A percentile compares a stretch with the other conserved stretches of the same genome.
Evolutionary conservation across 495 filamentous ascomycete genomes (phyloP).

Genomic region (Tuber borchii): DNA sequence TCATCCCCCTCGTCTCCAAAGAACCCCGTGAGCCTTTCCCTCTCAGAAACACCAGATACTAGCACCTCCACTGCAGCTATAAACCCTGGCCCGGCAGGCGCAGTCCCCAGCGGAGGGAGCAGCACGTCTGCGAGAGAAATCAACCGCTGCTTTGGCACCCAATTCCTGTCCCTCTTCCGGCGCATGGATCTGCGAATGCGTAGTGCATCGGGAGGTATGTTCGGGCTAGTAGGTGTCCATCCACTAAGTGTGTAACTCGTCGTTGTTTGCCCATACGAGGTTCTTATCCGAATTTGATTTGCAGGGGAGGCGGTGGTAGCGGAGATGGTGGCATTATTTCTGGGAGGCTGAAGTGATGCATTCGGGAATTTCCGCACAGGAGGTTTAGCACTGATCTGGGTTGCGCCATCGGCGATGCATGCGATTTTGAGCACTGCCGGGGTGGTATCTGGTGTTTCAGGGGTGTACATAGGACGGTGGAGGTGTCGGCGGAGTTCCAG

Average conservation of each 20-base stretch:
- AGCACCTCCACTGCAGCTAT: conserved; percentile 21
- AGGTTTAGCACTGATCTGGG: conserved; percentile 28
- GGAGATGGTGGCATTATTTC: not conserved
- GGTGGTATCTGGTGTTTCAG: conserved; percentile 5
- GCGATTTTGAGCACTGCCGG: conserved; percentile 19
- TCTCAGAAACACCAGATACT: conserved; percentile 8
- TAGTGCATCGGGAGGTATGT: conserved; percentile 4
- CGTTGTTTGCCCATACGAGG: conserved; percentile 28
- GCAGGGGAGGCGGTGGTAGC: conserved; percentile 10
- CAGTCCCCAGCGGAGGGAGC: conserved; percentile 20
- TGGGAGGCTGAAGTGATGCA: not conserved
- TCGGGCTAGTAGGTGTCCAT: conserved; percentile 21
- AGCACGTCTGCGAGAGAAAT: conserved; percentile 26
- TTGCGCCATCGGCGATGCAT: conserved; percentile 27
- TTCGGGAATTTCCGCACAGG: conserved; percentile 5
- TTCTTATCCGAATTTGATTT: conserved; percentile 24
- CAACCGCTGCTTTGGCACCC: conserved; percentile 22
- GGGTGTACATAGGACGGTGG: not conserved
- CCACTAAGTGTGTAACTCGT: conserved; percentile 27
- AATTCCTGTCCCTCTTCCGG: conserved; percentile 11
- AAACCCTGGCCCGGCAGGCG: conserved; percentile 10
- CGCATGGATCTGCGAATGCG: conserved; percentile 11
- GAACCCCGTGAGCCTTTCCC: conserved; percentile 26
- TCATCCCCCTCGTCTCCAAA: conserved; percentile 10
- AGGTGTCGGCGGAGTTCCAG: conserved; percentile 29